Evolutionary conservation across 208 protist species (phyloP), one percentile per base, ranked within the genome.

Genomic region (Lotmaria passim): DNA sequence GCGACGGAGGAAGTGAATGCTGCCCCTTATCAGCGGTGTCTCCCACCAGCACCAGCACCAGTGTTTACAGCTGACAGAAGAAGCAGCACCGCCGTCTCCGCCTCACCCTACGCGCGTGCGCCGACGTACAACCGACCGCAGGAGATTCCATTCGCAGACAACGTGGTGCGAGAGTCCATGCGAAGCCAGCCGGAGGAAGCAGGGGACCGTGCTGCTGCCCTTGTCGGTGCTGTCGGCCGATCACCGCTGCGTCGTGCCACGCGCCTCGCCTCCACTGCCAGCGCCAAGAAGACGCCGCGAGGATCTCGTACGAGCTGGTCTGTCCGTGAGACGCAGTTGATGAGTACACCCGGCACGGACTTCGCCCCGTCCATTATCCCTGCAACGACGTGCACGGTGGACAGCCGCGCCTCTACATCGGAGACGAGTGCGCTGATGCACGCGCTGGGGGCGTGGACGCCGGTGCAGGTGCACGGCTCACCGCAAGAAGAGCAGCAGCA

Each of bases 321-420:
- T 6, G 47, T 46, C 34, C 60, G 44, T 6, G 60, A 53, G 33
- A 46, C 60, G 28, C 46, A 56, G 31, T 23, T 66, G 33, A 46
- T 55, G 23, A 66, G 34, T 23, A 66, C 60, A 23, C 60, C 60
- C 3, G 60, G 60, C 21, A 66, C 60, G 33, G 60, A 66, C 33
- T 56, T 66, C 3, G 60, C 60, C 11, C 50, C 47, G 15, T 59
- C 61, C 7, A 50, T 69, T 43, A 75, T 69, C 23, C 44, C 60
- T 8, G 60, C 21, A 1, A 30, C 34, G 12, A 39, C 34, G n/a
- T 33, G 30, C 44, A 44, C 39, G 34, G 53, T 24, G n/a, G 51
- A 50, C 33, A 68, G 60, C 52, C 24, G 31, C 24, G 43, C 26
- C 3, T 61, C 69, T 19, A 51, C 69, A 12, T 24, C 30, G 7